Conservation (phyloP, 331 rosid species). For the Erythrophleum ivorense region DNA sequence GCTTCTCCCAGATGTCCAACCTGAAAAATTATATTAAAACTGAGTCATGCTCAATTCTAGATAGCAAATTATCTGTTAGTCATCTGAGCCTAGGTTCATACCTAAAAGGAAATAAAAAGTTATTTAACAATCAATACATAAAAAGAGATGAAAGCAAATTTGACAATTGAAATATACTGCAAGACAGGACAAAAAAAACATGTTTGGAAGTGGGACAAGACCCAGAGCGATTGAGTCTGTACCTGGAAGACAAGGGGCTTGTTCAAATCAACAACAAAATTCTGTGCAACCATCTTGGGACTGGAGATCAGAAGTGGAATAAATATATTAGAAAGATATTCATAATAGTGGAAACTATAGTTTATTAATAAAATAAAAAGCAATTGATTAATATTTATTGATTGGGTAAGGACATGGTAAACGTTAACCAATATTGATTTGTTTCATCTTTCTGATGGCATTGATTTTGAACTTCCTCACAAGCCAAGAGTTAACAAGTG, state of each 20-base stretch:
- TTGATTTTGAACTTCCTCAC: conserved; percentile 25
- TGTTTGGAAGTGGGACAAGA: background rate
- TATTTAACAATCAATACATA: conserved; percentile 25
- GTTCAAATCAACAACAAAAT: conserved; percentile 75
- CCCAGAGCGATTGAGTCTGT: conserved; percentile 9
- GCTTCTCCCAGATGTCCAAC: conserved; percentile 95
- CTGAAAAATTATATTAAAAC: conserved; percentile 48
- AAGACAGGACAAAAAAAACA: conserved; percentile 24
- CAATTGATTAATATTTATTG: background rate
- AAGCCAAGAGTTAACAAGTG: conserved; percentile 1
- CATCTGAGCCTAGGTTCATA: conserved; percentile 3
- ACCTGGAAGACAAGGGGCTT: conserved; percentile 92
- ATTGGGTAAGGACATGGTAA: conserved; percentile 20
- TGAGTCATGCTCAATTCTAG: conserved; percentile 24
- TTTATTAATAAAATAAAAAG: conserved; percentile 19
- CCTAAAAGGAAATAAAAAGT: background rate
- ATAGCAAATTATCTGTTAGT: background rate
- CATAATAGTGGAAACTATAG: conserved; percentile 14
- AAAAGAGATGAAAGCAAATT: background rate
- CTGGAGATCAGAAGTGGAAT: conserved; percentile 36
- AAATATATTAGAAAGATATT: conserved; percentile 22
- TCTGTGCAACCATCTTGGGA: conserved; percentile 74
- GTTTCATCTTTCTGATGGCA: conserved; percentile 18
- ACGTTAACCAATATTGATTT: conserved; percentile 16
- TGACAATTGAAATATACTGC: conserved; percentile 28